Conservation (phyloP, 306 rosid genomes). For the Oxytropis ochrocephala region DNA sequence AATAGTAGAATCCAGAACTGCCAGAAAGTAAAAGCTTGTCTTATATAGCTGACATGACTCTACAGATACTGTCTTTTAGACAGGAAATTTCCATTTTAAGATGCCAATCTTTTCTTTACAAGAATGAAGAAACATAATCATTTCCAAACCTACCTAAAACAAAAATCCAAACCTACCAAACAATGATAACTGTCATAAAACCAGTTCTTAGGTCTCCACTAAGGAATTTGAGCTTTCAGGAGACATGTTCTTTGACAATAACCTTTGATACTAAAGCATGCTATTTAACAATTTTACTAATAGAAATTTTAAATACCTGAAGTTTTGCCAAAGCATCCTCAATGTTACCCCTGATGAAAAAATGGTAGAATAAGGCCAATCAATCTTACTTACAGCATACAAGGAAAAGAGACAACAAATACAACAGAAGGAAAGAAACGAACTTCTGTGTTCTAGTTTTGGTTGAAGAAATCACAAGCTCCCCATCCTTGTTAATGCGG, state of each 20-base stretch:
- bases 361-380: slow-evolving; percentile 20
- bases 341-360: slow-evolving; percentile 36
- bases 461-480: slow-evolving; percentile 91
- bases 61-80: background rate
- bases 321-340: slow-evolving; percentile 45
- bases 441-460: slow-evolving; percentile 92
- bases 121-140: background rate
- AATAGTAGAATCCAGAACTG: background rate
- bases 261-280: background rate
- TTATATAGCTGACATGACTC: background rate
- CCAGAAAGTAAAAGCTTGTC: slow-evolving; percentile 10
- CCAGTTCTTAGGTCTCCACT: background rate
- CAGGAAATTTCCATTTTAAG: slow-evolving; percentile 1
- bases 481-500: slow-evolving; percentile 90
- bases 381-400: slow-evolving; percentile 11
- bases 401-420: slow-evolving; percentile 6
- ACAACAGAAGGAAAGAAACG: slow-evolving; percentile 25
- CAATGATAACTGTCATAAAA: background rate
- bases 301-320: slow-evolving; percentile 23
- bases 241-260: background rate
- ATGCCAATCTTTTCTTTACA: background rate
- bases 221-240: background rate
- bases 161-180: background rate
- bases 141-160: no score
- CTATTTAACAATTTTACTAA: background rate